These are phyloP conservation scores for Coix lacrymajobi DNA, from an alignment of 176 grass and related monocot genomes.

Conservation along the genomic window DNA sequence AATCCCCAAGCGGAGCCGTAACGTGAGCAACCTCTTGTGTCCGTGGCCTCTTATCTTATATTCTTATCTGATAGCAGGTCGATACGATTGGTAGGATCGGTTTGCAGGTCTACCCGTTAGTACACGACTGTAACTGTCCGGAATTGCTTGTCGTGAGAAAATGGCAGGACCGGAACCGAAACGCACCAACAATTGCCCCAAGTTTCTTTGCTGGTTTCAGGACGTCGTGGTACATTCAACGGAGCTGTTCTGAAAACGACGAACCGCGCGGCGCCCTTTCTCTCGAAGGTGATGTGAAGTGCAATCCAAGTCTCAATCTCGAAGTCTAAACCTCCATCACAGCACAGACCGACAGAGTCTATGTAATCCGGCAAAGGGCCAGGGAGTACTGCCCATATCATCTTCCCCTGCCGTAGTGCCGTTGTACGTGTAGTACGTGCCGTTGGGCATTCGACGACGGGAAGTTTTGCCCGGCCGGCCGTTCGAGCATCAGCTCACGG, in stretches of 20 bases:
- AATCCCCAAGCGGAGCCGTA: not conserved
- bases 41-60: not conserved
- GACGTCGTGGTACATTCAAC: not conserved
- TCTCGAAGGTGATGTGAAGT: constrained; percentile 18
- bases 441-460: not conserved
- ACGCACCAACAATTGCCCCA: not conserved
- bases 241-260: not conserved
- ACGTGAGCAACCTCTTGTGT: not conserved
- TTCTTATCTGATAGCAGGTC: not conserved
- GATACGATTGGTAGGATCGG: not conserved
- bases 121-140: not conserved
- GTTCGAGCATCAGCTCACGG: constrained; percentile 14
- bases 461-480: not conserved
- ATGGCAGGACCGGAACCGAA: not conserved
- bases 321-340: not conserved
- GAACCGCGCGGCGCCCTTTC: not conserved
- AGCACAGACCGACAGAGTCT: not conserved
- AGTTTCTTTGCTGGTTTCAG: not conserved
- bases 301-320: constrained; percentile 2
- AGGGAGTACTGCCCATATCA: not conserved
- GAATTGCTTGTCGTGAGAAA: constrained; percentile 16
- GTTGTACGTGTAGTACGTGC: not conserved
- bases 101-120: not conserved
- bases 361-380: not conserved
- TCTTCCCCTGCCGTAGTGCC: constrained; percentile 3